Evolutionary conservation across 345 rosid species (phyloP), one percentile per base, ranked within the genome.

Genomic region (Populus alba): DNA sequence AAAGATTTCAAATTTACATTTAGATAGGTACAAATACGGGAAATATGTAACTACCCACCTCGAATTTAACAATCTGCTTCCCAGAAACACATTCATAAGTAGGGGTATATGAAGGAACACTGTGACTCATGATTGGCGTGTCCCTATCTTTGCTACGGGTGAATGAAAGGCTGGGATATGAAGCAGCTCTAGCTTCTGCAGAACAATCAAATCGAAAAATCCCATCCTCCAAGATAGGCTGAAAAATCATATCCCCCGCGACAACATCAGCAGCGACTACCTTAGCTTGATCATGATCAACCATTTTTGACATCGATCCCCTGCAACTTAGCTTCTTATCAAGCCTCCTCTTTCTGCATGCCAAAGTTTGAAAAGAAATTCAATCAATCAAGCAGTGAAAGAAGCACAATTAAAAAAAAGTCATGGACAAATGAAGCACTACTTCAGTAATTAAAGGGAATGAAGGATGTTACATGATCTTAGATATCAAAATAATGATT

Each of bases 141-240:
- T 92, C 97, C 85, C 97, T 82, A 62, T 83, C 86, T 74, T 86
- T 86, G 63, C 81, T 74, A 79, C 81, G 81, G 63, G 65, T 79
- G 81, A 95, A 95, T 2, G 98, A 95, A 49, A 90, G 80, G 81
- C 95, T 91, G 13, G 94, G 98, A 83, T 74, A 80, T 0, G 90
- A 92, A 25, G 90, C 87, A n/a, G 75, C 82, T 82, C 88, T 89
- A 66, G 90, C 86, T 20, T 87, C 81, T 20, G 75, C 71, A 7
- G 91, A 90, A 79, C 91, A 89, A 78, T 95, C 97, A 75, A 95
- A 93, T 25, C 97, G 79, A 82, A 95, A 95, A 83, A 92, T 85
- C 45, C 93, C 94, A 16, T 89, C 76, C 83, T 89, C 97, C 89
- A 91, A 75, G 35, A 95, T 91, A 3, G 95, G 88, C 87, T 89